Base-by-base conservation (phyloP, 2,329 filamentous ascomycete genomes). In the Aureobasidium sp. region DNA sequence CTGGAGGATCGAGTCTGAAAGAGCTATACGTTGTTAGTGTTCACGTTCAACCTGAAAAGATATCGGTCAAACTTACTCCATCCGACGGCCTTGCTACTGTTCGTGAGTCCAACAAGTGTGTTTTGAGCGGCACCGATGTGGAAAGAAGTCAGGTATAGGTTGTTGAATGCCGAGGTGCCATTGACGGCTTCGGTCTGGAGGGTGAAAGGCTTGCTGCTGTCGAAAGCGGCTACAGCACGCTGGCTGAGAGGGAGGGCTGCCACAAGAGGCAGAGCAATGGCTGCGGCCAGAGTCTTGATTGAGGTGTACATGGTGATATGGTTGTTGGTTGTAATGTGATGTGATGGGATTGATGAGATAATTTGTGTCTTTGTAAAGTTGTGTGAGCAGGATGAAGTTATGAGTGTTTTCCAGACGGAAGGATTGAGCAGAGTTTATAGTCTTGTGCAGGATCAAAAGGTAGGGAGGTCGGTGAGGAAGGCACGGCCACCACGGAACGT, bases 181-280 rank as follows among this genome's bases (percentile, higher is more conserved):
- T 47, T 49, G 37, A 34, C 29, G 39, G 41, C 41, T 37, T 54
- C 30, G 16, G 59, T 61, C n/a, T 61, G 59, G 16, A 61, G 59
- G 27, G 49, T 55, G 32, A 61, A 61, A 16, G 59, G 59, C 59
- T 61, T 54, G 49, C 41, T 61, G 41, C 39, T 47, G 49, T 61
- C 59, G 41, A 61, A 61, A 50, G 27, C 41, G 42, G 42, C 30
- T 5, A 25, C 48, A 2, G 15, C 5, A 10, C 45, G 47, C 37
- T 48, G 45, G 47, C 5, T 45, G n/a, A 61, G 37, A 25, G 58
- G 58, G 11, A 61, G 47, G 27, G 49, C 50, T 25, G 49, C 39
- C 16, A 50, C 59, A 10, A 61, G 30, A 25, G 59, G 59, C 36
- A 55, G 37, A 39, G 27, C 48, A 44, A 61, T 25, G 48, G 59